These are phyloP conservation scores for Mrakia frigida DNA, from an alignment of 768 basidiomycete species.

Conservation along the genomic window DNA sequence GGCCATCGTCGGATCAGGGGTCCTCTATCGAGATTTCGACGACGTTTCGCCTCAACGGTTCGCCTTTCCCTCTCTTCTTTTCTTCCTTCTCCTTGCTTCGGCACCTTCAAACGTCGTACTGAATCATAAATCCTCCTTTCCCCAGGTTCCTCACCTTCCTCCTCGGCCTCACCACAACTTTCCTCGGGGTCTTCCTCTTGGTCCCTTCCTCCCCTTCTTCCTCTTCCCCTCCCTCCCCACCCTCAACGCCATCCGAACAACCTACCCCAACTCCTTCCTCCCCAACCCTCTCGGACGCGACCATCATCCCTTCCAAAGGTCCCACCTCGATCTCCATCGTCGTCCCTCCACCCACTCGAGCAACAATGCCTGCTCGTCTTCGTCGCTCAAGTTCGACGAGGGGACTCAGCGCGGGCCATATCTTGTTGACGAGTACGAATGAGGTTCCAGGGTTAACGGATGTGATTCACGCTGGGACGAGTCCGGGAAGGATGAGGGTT, in stretches of 20 bases:
- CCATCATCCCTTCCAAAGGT: not conserved
- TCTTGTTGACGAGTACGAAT: not conserved
- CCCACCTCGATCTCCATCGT: not conserved
- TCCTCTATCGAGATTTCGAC: slow-evolving; percentile 90
- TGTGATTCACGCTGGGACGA: not conserved
- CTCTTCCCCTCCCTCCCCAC: not conserved
- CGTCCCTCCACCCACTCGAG: not conserved
- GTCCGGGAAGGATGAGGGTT: not conserved
- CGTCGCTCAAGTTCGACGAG: not conserved
- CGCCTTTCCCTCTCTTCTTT: slow-evolving; percentile 41
- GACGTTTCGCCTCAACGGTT: slow-evolving; percentile 73
- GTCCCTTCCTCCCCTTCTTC: not conserved
- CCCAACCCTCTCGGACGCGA: not conserved
- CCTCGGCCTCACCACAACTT: slow-evolving; percentile 84
- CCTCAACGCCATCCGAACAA: not conserved
- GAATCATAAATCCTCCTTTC: not conserved
- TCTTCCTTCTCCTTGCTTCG: slow-evolving; percentile 38
- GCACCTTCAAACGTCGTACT: too few relatives aligned
- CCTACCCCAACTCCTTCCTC: not conserved
- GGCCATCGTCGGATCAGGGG: slow-evolving; percentile 84
- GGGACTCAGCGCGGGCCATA: not conserved
- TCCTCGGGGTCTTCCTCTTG: slow-evolving; percentile 63
- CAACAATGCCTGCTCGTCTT: not conserved
- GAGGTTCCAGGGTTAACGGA: not conserved
- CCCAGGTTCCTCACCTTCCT: slow-evolving; percentile 56